Conservation (phyloP, 176 grass and related monocot genomes). For the Bolboschoenus planiculmis region DNA sequence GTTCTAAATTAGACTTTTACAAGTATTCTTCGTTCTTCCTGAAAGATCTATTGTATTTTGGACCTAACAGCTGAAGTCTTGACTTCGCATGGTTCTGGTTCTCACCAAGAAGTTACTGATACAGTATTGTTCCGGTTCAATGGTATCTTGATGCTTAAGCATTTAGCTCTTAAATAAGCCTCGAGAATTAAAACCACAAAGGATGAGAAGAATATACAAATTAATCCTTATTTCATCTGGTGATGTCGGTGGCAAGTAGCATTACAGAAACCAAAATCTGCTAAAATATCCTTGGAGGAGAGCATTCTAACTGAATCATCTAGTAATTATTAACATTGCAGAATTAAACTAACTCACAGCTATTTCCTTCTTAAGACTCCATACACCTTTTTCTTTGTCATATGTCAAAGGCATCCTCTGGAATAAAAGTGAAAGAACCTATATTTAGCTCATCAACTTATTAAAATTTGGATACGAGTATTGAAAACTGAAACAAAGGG, state of each 20-base stretch:
- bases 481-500: not conserved
- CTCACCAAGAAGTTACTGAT: not conserved
- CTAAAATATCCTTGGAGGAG: not conserved
- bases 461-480: not conserved
- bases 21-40: not conserved
- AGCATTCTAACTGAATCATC: not conserved
- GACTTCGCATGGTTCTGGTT: not conserved
- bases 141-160: not conserved
- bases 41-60: not conserved
- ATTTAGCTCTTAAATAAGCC: not conserved
- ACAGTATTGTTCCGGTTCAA: not conserved
- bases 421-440: not conserved
- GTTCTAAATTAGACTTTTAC: not conserved
- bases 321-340: not conserved
- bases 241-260: not conserved
- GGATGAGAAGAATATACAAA: not conserved
- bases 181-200: not conserved
- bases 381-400: constrained; percentile 47
- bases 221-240: not conserved
- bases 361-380: constrained; percentile 73
- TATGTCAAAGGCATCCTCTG: constrained; percentile 64
- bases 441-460: constrained; percentile 4
- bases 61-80: not conserved
- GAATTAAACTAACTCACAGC: constrained; percentile 49
- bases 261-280: not conserved